Evolutionary conservation across 2,329 filamentous ascomycete species (phyloP).

Genomic region (Endothia cerciana): DNA sequence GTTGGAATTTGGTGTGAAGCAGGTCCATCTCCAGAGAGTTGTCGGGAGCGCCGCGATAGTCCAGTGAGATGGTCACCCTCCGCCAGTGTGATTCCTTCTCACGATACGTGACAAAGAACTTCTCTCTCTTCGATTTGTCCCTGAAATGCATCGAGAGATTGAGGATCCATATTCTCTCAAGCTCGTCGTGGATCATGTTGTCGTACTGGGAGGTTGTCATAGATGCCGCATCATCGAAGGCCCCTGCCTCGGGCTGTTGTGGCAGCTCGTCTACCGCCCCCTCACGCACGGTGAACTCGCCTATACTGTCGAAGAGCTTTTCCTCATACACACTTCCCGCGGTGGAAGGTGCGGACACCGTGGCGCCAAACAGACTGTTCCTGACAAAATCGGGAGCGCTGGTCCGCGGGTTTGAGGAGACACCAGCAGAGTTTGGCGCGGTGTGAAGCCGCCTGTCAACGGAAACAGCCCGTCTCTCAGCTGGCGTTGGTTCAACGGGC

Average conservation of each 20-base stretch:
- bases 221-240: conserved; percentile 49
- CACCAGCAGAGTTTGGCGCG: conserved; percentile 41
- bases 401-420: conserved; percentile 46
- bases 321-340: conserved; percentile 41
- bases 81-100: conserved; percentile 80
- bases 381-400: conserved; percentile 54
- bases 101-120: conserved; percentile 96
- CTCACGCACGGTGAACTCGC: conserved; percentile 28
- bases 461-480: conserved; percentile 74
- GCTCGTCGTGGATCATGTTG: conserved; percentile 73
- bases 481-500: conserved; percentile 63
- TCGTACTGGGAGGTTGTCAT: conserved; percentile 61
- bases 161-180: conserved; percentile 90
- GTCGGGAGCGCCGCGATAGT: conserved; percentile 80
- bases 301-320: conserved; percentile 37
- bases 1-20: conserved; percentile 75
- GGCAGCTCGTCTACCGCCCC: conserved; percentile 29
- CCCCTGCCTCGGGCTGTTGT: conserved; percentile 38
- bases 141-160: conserved; percentile 99
- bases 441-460: conserved; percentile 55
- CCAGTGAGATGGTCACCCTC: conserved; percentile 88
- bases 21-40: conserved; percentile 88
- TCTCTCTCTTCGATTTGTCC: conserved; percentile 89
- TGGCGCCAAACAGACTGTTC: conserved; percentile 35
- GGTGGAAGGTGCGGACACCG: conserved; percentile 34